These are phyloP conservation scores for Plectosphaerella sp. DNA, from an alignment of 2,329 filamentous ascomycete genomes.

Conservation along the genomic window DNA sequence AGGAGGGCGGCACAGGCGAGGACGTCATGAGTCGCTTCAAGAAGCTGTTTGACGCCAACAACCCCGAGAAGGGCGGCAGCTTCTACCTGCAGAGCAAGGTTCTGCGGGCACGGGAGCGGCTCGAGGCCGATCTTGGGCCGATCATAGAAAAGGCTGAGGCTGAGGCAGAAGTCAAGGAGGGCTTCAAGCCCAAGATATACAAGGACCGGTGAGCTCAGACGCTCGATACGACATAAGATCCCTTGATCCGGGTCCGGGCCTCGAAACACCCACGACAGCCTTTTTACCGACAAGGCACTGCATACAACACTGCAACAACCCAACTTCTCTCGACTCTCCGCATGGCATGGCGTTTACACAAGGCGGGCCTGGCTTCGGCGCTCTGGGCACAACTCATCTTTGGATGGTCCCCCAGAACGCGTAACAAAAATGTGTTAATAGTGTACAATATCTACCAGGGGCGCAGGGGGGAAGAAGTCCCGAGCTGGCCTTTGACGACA, in stretches of 20 bases:
- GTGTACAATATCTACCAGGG: conserved; percentile 1
- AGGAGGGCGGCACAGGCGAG: conserved; percentile 72
- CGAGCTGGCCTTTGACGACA: not conserved
- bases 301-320: not conserved
- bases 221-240: not conserved
- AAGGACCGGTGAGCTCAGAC: conserved; percentile 52
- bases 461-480: not conserved
- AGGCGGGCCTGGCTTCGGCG: conserved; percentile 2
- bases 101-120: conserved; percentile 80
- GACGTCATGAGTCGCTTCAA: conserved; percentile 86
- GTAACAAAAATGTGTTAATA: conserved; percentile 1
- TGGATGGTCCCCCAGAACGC: conserved; percentile 1
- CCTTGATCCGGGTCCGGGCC: not conserved
- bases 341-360: conserved; percentile 15
- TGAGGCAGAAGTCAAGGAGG: conserved; percentile 76
- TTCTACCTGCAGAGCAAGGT: conserved; percentile 99
- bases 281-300: not conserved
- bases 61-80: conserved; percentile 91
- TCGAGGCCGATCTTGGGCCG: conserved; percentile 80
- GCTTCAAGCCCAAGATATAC: conserved; percentile 93
- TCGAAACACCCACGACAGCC: not conserved
- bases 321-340: conserved; percentile 14
- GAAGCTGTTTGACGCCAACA: conserved; percentile 88
- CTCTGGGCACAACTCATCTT: not conserved
- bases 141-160: conserved; percentile 65